Evolutionary conservation across 169 alveolate genomes (phyloP).

Genomic region (Plasmodium berghei): DNA sequence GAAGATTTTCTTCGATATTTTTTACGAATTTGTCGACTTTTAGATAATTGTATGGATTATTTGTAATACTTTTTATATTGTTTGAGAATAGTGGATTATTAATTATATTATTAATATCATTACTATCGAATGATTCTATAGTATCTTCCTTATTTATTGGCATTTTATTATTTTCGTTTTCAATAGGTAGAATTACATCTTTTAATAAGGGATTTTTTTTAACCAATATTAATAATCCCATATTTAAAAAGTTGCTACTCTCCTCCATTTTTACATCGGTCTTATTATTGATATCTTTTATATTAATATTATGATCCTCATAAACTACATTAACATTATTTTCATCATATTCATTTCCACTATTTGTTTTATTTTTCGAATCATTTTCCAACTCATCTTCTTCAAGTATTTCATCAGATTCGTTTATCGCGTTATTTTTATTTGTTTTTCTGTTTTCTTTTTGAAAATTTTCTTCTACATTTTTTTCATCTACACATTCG

Average conservation of each 20-base stretch:
- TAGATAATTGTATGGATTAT: neutral
- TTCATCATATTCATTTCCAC: slow-evolving; percentile 32
- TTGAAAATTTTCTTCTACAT: neutral
- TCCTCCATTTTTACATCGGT: slow-evolving; percentile 14
- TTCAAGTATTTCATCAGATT: slow-evolving; percentile 15
- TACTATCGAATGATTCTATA: neutral
- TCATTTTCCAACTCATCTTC: slow-evolving; percentile 7
- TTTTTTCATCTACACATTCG: slow-evolving; percentile 11
- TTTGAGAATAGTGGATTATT: neutral
- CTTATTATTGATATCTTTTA: slow-evolving; percentile 28
- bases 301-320: slow-evolving; percentile 22
- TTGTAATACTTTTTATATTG: neutral
- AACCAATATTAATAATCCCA: slow-evolving; percentile 56
- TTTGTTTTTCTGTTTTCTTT: slow-evolving; percentile 2
- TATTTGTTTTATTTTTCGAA: slow-evolving; percentile 7
- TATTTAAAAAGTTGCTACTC: slow-evolving; percentile 35
- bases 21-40: slow-evolving; percentile 13
- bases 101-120: neutral
- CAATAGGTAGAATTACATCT: neutral
- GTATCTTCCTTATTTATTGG: neutral
- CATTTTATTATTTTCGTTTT: neutral
- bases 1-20: neutral
- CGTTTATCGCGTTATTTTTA: slow-evolving; percentile 2
- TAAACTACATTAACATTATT: slow-evolving; percentile 35
- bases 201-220: slow-evolving; percentile 2